Percentiles rank a stretch among this genome's conserved stretches.
Evolutionary conservation across 331 rosid species (phyloP).

Genomic region (Stylosanthes scabra): DNA sequence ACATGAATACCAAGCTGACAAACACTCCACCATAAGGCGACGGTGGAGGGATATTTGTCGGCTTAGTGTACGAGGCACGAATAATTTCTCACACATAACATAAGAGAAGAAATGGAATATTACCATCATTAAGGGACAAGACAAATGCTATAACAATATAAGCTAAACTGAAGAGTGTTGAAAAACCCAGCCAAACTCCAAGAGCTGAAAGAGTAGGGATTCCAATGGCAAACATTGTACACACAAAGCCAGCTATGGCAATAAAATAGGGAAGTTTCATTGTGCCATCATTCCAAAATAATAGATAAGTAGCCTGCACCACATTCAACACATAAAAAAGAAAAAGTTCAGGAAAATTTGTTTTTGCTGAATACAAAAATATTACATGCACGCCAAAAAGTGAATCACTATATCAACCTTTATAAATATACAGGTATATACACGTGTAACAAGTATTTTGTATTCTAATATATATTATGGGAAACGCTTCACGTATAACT

Average conservation of each 20-base stretch:
- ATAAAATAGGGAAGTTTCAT: conserved; percentile 89
- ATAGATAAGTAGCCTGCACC: conserved; percentile 74
- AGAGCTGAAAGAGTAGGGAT: conserved; percentile 97
- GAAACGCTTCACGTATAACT: too few species aligned
- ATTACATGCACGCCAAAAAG: too few species aligned
- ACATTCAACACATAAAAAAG: neutral
- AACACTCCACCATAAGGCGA: too few species aligned
- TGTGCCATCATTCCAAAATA: conserved; percentile 63
- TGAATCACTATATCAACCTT: too few species aligned
- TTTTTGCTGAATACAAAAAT: neutral
- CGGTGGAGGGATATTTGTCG: too few species aligned
- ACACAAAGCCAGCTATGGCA: conserved; percentile 69
- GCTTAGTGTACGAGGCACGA: too few species aligned
- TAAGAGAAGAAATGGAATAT: conserved; percentile 26
- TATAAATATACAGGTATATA: too few species aligned
- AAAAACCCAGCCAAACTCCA: conserved; percentile 84
- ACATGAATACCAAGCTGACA: too few species aligned
- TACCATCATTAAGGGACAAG: conserved; percentile 80
- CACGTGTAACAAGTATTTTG: too few species aligned
- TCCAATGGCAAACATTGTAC: conserved; percentile 73
- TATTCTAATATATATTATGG: too few species aligned
- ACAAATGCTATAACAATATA: conserved; percentile 61
- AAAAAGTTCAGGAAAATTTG: neutral
- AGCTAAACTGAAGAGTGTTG: conserved; percentile 70
- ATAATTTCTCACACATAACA: neutral